phyloP scores from a whole-genome alignment of 225 moss, liverwort and hornwort species.

The Antitrichia curtipendula region DNA sequence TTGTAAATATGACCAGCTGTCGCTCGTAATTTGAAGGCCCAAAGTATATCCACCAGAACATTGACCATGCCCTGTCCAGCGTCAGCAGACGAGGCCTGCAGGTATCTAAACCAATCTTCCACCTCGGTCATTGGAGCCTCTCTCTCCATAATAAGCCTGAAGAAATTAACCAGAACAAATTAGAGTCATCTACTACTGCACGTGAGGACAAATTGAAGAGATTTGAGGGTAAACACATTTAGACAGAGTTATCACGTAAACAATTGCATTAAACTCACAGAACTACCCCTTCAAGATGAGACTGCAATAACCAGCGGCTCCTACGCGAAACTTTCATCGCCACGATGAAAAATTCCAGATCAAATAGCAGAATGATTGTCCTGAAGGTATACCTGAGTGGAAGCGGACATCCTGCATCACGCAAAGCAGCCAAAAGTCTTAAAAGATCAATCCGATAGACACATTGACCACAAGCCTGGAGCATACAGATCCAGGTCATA shows the following conservation, averaged over 20 bases:
- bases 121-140: slow-evolving; percentile 42
- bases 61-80: slow-evolving; percentile 71
- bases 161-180: background rate
- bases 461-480: slow-evolving; percentile 68
- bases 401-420: slow-evolving; percentile 62
- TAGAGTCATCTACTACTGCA: background rate
- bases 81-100: slow-evolving; percentile 44
- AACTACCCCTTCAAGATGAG: background rate
- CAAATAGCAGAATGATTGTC: background rate
- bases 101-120: slow-evolving; percentile 44
- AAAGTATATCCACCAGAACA: slow-evolving; percentile 66
- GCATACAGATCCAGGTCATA: slow-evolving; percentile 76
- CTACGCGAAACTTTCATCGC: background rate
- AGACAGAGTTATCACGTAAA: background rate
- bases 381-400: slow-evolving; percentile 42
- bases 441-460: slow-evolving; percentile 46
- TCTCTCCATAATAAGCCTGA: slow-evolving; percentile 61
- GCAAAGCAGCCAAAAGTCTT: slow-evolving; percentile 62
- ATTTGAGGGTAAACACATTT: background rate
- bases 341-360: background rate
- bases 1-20: slow-evolving; percentile 48
- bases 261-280: background rate
- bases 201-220: background rate
- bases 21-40: slow-evolving; percentile 77
- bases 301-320: background rate